phyloP scores from a whole-genome alignment of 306 rosid genomes.

The Castanea mollissima region DNA sequence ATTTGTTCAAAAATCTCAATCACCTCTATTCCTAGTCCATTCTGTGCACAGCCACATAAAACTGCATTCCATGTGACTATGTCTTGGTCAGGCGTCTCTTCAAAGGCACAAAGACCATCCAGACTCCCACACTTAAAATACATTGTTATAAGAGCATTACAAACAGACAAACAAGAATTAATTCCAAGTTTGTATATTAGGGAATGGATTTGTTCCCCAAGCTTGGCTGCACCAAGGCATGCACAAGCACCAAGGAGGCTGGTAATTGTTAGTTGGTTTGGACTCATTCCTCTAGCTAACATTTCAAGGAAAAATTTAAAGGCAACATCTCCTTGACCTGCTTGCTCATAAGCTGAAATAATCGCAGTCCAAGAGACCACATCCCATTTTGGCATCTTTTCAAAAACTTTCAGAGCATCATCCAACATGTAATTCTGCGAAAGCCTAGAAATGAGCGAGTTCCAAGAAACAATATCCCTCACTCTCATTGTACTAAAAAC shows the following conservation, averaged over 20 bases:
- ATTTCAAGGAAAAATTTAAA: constrained; percentile 29
- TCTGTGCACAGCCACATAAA: constrained; percentile 36
- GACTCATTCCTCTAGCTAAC: constrained; percentile 24
- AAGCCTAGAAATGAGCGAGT: constrained; percentile 24
- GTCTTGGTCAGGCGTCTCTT: constrained; percentile 29
- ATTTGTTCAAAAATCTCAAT: constrained; percentile 29
- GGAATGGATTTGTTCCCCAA: constrained; percentile 37
- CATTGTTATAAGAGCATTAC: constrained; percentile 38
- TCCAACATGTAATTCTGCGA: background rate
- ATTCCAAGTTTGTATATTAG: constrained; percentile 29
- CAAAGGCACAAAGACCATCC: constrained; percentile 23
- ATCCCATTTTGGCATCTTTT: constrained; percentile 1
- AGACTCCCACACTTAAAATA: constrained; percentile 37
- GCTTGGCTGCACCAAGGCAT: constrained; percentile 15
- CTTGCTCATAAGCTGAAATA: constrained; percentile 39
- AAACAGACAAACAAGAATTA: constrained; percentile 23
- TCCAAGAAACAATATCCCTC: constrained; percentile 29
- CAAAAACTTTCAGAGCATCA: no score
- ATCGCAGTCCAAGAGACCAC: constrained; percentile 40
- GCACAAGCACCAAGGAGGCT: constrained; percentile 38
- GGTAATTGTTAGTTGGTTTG: constrained; percentile 22
- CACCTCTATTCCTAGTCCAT: constrained; percentile 26
- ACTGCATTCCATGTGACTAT: constrained; percentile 38
- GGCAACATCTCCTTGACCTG: constrained; percentile 17
- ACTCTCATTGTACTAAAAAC: constrained; percentile 19